phyloP scores from a whole-genome alignment of 345 rosid genomes.

The Litchi chinensis region DNA sequence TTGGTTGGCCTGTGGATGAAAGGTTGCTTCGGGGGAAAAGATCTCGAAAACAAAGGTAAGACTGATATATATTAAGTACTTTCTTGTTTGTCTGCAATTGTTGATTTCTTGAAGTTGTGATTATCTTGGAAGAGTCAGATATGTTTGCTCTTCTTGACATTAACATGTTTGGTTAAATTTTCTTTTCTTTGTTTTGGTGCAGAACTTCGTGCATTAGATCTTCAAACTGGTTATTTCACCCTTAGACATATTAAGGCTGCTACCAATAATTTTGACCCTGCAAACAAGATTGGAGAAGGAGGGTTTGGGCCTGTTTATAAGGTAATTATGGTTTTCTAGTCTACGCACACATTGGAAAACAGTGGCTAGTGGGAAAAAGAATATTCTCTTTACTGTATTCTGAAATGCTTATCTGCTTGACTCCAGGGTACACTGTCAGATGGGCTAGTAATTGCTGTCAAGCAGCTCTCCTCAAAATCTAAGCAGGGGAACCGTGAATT shows the following conservation, averaged over 20 bases:
- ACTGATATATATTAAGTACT: not conserved
- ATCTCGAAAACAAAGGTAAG: conserved; percentile 58
- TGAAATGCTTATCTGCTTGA: conserved; percentile 12
- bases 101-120: not conserved
- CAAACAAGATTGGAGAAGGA: conserved; percentile 90
- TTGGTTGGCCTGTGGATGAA: conserved; percentile 41
- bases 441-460: conserved; percentile 61
- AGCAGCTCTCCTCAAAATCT: conserved; percentile 71
- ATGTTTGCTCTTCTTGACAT: not conserved
- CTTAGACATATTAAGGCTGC: conserved; percentile 74
- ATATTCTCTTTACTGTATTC: not conserved
- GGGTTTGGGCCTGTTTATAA: conserved; percentile 95
- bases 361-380: not conserved
- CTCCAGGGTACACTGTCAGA: conserved; percentile 59
- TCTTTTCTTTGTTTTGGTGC: conserved; percentile 17
- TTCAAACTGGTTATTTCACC: conserved; percentile 79
- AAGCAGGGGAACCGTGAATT: conserved; percentile 78
- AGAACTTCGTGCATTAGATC: conserved; percentile 67
- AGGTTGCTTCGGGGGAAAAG: conserved; percentile 60
- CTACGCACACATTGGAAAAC: not conserved
- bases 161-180: conserved; percentile 5
- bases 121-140: not conserved
- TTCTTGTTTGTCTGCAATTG: not conserved
- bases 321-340: conserved; percentile 35
- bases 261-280: conserved; percentile 68